Percentiles rank a stretch among this genome's conserved stretches.
phyloP scores from a whole-genome alignment of 176 grass and related monocot species.

The Chrysopogon serrulatus region DNA sequence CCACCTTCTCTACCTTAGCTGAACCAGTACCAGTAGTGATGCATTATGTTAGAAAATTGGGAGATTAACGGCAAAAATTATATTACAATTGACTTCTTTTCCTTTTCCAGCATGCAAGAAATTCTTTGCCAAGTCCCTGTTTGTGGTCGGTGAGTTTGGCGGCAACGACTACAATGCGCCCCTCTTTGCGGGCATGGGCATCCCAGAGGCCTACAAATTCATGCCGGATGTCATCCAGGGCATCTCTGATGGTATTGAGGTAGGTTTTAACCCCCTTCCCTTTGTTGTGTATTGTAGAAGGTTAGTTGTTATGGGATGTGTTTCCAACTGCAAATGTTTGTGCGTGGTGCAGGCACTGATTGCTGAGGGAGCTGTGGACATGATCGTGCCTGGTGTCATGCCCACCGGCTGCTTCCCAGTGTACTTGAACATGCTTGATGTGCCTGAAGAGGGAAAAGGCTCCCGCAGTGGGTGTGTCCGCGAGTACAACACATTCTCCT shows the following conservation, averaged over 20 bases:
- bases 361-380: constrained; percentile 67
- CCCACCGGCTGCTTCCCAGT: constrained; percentile 84
- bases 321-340: neutral
- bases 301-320: neutral
- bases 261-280: constrained; percentile 19
- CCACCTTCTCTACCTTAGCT: neutral
- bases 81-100: neutral
- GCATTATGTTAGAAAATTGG: neutral
- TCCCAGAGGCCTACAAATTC: constrained; percentile 53
- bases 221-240: constrained; percentile 78
- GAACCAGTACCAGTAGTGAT: neutral
- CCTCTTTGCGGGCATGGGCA: constrained; percentile 54
- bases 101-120: constrained; percentile 52
- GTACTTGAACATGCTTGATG: constrained; percentile 56
- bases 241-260: constrained; percentile 65
- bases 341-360: constrained; percentile 64
- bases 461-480: constrained; percentile 60
- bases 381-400: constrained; percentile 88
- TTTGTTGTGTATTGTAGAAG: neutral
- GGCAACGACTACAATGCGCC: constrained; percentile 88
- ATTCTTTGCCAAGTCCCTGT: constrained; percentile 60
- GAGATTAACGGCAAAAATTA: neutral
- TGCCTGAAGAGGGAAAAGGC: constrained; percentile 38
- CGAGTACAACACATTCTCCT: constrained; percentile 62
- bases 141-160: constrained; percentile 79